Percentiles rank a stretch among this genome's conserved stretches.
phyloP scores from a whole-genome alignment of 1,284 basidiomycete genomes.

The Ustilago crameri region DNA sequence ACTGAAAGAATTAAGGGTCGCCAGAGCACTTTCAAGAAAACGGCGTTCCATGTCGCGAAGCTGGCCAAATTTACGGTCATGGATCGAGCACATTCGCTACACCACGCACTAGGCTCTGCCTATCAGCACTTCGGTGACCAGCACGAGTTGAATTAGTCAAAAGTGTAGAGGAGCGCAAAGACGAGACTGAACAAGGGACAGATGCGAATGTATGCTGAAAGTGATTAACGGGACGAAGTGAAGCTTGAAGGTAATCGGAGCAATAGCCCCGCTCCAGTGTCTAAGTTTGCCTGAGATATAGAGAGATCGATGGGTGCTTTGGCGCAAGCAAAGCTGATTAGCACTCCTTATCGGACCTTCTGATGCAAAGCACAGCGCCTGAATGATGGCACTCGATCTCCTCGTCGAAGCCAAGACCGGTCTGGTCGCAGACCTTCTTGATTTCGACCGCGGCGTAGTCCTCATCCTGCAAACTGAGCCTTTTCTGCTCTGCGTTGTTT shows the following conservation, averaged over 20 bases:
- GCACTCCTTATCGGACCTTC: slow-evolving; percentile 16
- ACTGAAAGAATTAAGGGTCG: neutral
- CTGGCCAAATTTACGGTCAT: neutral
- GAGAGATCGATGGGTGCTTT: neutral
- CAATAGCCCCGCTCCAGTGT: no score
- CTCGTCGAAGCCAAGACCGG: slow-evolving; percentile 32
- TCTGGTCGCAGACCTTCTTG: slow-evolving; percentile 27
- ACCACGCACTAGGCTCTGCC: no score
- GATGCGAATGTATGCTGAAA: neutral
- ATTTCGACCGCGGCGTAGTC: slow-evolving; percentile 40
- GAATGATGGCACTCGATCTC: slow-evolving; percentile 46
- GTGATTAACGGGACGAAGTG: slow-evolving; percentile 1
- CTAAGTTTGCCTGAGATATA: neutral
- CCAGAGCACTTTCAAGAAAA: neutral
- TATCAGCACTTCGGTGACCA: no score
- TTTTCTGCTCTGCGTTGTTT: slow-evolving; percentile 31
- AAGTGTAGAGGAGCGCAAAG: neutral
- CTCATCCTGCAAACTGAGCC: slow-evolving; percentile 32
- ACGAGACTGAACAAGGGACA: neutral
- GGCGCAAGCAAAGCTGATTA: neutral
- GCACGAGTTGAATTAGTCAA: no score
- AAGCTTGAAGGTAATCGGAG: neutral
- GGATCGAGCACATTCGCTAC: no score
- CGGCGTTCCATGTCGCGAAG: neutral
- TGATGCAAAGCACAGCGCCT: slow-evolving; percentile 33